phyloP scores from a whole-genome alignment of 805 yeast genomes.

The Lipomyces kockii region DNA sequence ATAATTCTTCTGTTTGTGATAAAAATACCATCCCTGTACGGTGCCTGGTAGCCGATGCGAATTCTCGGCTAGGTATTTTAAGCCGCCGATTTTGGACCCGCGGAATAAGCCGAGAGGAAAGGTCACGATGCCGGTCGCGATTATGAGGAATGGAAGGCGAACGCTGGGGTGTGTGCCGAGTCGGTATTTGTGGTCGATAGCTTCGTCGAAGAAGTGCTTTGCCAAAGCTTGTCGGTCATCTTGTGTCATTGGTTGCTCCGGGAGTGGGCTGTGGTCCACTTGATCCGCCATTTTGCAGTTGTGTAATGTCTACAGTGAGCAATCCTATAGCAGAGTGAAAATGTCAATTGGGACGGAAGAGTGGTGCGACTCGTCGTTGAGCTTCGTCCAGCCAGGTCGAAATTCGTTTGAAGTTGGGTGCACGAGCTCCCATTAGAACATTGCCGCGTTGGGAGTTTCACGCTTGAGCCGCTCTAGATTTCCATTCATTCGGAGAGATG shows the following conservation, averaged over 20 bases:
- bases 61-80: constrained; percentile 73
- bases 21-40: constrained; percentile 86
- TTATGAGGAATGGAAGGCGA: constrained; percentile 21
- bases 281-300: not conserved
- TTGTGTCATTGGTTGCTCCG: not conserved
- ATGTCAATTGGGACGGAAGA: not conserved
- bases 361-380: not conserved
- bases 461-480: too few species aligned
- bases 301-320: not conserved
- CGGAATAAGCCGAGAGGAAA: constrained; percentile 56
- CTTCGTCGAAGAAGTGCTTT: not conserved
- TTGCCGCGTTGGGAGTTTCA: too few species aligned
- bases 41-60: constrained; percentile 79
- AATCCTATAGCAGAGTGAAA: not conserved
- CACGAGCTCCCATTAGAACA: too few species aligned
- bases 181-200: constrained; percentile 8
- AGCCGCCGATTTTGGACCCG: constrained; percentile 61
- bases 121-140: constrained; percentile 36
- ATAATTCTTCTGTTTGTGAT: constrained; percentile 81
- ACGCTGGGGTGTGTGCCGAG: constrained; percentile 17
- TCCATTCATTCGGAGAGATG: too few species aligned
- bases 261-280: not conserved
- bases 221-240: not conserved
- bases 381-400: too few species aligned
- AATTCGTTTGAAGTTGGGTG: too few species aligned